Evolutionary conservation across 106 monocot species (phyloP), one percentile per base, ranked within the genome.

Genomic region (Dendrobium nobile): DNA sequence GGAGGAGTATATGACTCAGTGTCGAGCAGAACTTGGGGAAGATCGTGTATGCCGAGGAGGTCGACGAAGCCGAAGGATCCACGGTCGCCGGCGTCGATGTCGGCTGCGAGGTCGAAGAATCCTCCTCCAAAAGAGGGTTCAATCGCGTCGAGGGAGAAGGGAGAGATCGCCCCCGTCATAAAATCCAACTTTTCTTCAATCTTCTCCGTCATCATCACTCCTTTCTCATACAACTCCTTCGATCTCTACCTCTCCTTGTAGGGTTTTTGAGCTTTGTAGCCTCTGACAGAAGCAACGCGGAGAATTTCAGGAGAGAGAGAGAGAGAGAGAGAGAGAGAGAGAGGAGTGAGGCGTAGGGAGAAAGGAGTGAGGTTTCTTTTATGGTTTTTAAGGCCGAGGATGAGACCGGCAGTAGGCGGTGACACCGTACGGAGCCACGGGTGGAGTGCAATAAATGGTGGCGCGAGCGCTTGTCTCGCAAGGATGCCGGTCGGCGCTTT

Each of bases 21-120:
- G 17, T 85, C 77, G 75, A 73, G 67, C 2, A 87, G 22, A 10
- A 81, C 79, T 73, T 37, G 41, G 31, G 78, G 41, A 24, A 78
- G 61, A 41, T 86, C 84, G 33, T 80, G 82, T 2, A 81, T 54
- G 1, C 81, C 85, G 16, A 92, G 84, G 15, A 92, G 84, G 24
- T 88, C 91, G 19, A 91, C 80, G 78, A 91, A 91, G 40, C 87
- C 72, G 28, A 79, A 27, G 2, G 87, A 77, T 59, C 78, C 78
- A 40, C 77, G 40, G 22, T 79, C 77, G 4, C 44, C 83, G 41
- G 42, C 10, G 6, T 37, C 74, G 19, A 24, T 51, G 10, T 51
- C 18, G 43, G 43, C 43, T 5, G 19, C 19, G 74, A 41, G 13
- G 28, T 85, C 84, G 65, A 83, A 81, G 67, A 76, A 51, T 13